Percentiles rank a stretch among this genome's conserved stretches.
These are phyloP conservation scores for Miscanthus lutarioriparius DNA, from an alignment of 176 grass and related monocot genomes.

Conservation along the genomic window DNA sequence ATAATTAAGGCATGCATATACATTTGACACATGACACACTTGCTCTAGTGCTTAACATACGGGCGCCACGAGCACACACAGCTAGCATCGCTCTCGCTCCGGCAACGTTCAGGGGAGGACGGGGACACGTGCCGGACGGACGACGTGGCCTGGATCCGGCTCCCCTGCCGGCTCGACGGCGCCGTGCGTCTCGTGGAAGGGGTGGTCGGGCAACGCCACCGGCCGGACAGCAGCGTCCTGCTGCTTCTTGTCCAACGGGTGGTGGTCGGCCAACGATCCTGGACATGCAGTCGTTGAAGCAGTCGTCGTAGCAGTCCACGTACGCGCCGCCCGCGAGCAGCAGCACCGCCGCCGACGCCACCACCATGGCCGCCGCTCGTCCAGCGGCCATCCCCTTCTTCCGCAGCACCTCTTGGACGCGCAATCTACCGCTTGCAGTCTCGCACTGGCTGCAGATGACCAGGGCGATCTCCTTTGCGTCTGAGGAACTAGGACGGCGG, in stretches of 20 bases:
- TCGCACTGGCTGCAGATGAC: neutral
- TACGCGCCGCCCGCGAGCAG: neutral
- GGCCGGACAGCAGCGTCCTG: neutral
- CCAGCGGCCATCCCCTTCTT: neutral
- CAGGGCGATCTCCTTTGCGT: neutral
- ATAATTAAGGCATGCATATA: neutral
- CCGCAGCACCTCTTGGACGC: neutral
- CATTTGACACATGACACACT: neutral
- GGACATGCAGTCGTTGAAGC: neutral
- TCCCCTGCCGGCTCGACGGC: neutral
- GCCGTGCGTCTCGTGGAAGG: neutral
- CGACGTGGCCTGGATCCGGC: neutral
- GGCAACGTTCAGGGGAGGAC: neutral
- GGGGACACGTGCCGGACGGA: neutral
- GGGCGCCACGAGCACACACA: neutral
- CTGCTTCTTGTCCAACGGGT: neutral
- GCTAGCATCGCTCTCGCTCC: neutral
- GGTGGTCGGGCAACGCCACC: neutral
- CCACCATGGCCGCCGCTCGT: neutral
- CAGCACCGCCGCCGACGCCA: neutral
- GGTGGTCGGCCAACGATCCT: neutral
- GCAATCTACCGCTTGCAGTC: neutral
- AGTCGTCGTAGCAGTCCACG: neutral
- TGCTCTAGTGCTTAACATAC: neutral
- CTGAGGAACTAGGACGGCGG: neutral